Evolutionary conservation across 1,284 basidiomycete species (phyloP), one percentile per base, ranked within the genome.

Genomic region (Tremellales sp.): DNA sequence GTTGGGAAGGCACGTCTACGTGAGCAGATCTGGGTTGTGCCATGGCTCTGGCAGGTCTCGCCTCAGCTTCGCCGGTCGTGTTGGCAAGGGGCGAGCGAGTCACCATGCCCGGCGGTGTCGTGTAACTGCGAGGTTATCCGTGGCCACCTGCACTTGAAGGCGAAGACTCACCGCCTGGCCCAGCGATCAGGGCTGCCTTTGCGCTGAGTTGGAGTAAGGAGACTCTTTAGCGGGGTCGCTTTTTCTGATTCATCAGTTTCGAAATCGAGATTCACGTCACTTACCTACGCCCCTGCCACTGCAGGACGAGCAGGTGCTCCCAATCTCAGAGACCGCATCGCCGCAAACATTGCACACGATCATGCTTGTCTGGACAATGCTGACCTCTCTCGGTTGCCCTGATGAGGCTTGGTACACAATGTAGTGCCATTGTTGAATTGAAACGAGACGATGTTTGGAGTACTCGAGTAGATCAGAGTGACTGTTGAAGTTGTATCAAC

Each of bases 121-220:
- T 49, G n/a, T 54, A 46, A 26, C 45, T 49, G n/a, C n/a, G n/a
- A 19, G n/a, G 4, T 33, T 12, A 23, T 33, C 25, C 29, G 24
- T 29, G 44, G 24, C 8, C 12, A 22, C 5, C 15, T 21, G 6
- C 13, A 21, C 3, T 23, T 7, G 27, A 21, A 10, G 12, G 17
- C n/a, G 6, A 26, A 15, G 17, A 41, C 25, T 42, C 31, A 55
- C 53, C 41, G 51, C 24, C 42, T 43, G 11, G 51, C 54, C 54
- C 54, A 56, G 22, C 54, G 43, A 43, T 56, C 51, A 8, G 46
- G 50, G 29, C 51, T 49, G 3, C 51, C 50, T 13, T 17, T 29
- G 4, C 39, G 43, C 15, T 52, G 54, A 15, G 24, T 46, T 17
- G 54, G 44, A 3, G 46, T 47, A 8, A 56, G 27, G 11, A 46